A percentile compares a stretch with the other conserved stretches of the same genome.
Conservation (phyloP, 2,329 filamentous ascomycete genomes). For the Penicillium sp. region DNA sequence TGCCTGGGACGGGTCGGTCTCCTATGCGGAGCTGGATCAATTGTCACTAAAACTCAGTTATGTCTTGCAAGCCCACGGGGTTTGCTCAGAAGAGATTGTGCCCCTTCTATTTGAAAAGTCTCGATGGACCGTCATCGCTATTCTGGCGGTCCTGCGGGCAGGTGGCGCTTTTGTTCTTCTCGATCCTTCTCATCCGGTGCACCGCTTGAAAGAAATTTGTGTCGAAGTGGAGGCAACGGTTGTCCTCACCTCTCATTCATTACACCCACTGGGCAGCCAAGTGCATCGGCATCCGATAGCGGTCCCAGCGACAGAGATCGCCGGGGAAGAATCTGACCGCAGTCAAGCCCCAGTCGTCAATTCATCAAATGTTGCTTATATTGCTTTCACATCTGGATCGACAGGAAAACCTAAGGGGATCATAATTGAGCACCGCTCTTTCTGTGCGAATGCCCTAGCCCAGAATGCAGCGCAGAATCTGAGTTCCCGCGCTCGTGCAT, state of each 20-base stretch:
- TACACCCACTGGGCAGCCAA: constrained; percentile 1
- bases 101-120: constrained; percentile 5
- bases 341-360: constrained; percentile 44
- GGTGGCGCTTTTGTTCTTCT: constrained; percentile 4
- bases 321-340: constrained; percentile 48
- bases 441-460: background rate
- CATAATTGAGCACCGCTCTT: constrained; percentile 38
- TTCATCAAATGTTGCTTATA: constrained; percentile 39
- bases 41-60: background rate
- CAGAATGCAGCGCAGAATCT: background rate
- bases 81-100: constrained; percentile 1
- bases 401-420: constrained; percentile 30
- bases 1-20: constrained; percentile 2
- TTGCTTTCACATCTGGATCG: constrained; percentile 54
- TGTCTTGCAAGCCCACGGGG: background rate
- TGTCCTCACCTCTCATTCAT: constrained; percentile 5
- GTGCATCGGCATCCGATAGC: background rate
- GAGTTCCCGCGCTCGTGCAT: background rate
- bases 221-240: background rate
- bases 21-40: constrained; percentile 5
- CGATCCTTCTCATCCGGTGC: constrained; percentile 2
- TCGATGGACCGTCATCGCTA: constrained; percentile 4
- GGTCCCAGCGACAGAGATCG: background rate
- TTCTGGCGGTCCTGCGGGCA: constrained; percentile 5
- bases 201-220: constrained; percentile 5